Evolutionary conservation across 192 early-diverging fungal genomes (phyloP), one percentile per base, ranked within the genome.

Genomic region (Piromyces sp.): DNA sequence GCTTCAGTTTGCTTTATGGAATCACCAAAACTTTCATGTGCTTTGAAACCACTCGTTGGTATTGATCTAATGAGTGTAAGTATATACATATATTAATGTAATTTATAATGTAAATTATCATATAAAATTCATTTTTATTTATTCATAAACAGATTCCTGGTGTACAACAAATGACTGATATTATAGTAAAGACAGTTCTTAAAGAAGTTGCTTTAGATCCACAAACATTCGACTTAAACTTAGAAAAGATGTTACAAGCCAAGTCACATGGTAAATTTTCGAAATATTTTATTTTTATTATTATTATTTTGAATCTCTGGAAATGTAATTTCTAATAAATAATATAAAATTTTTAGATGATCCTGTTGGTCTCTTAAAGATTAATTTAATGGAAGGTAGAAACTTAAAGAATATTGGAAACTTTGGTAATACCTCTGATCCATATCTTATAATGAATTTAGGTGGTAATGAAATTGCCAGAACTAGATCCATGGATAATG

Each of bases 401-500:
- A 90, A 89, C 13, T 85, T 99, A 80, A 94, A 92, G 85, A 97
- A 97, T 86, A 86, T 88, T 30, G 98, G 98, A 85, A 86, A 94
- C 26, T 91, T 96, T 81, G 82, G 82, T 30, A n/a, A n/a, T n/a
- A 93, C 90, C 82, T 91, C 93, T 29, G 98, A 99, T 85, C 98
- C 98, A 30, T 97, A 95, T 83, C 88, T 93, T 79, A 86, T 85
- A 17, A 86, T 98, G 80, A 90, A 88, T 15, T 86, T 96, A 81
- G 93, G 91, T 80, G 93, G 93, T 79, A 90, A 91, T 17, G 89
- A 89, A 80, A 89, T 93, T 5, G 90, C 84, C 19, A 82, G 88
- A 14, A 95, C 96, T 0, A 89, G 88, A 31, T 85, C 85, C 9
- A 90, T 95, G 79, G 86, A 91, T 30, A 93, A 96, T 85, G 83